Evolutionary conservation across 2,329 filamentous ascomycete species (phyloP).

Genomic region (Pseudocercospora pini-densiflorae): DNA sequence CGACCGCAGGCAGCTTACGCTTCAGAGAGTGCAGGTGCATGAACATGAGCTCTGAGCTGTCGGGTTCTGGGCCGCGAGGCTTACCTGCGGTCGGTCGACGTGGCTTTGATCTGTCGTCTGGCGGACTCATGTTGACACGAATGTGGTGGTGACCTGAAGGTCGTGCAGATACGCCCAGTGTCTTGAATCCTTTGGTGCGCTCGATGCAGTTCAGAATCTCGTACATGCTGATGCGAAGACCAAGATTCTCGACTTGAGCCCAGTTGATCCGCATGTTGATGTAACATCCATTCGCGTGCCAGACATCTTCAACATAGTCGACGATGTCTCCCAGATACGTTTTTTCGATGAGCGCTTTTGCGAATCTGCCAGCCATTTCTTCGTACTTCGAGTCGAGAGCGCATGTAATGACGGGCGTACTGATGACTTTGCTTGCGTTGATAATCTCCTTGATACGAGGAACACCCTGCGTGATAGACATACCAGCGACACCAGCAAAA

Average conservation of each 20-base stretch:
- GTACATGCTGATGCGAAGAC: conserved; percentile 74
- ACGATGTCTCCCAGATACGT: conserved; percentile 85
- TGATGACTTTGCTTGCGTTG: conserved; percentile 93
- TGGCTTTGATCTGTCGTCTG: conserved; percentile 43
- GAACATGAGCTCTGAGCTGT: conserved; percentile 67
- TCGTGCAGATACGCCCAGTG: conserved; percentile 35
- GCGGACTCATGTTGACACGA: conserved; percentile 68
- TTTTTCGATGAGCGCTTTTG: conserved; percentile 94
- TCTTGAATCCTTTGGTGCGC: conserved; percentile 81
- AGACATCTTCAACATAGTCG: conserved; percentile 82
- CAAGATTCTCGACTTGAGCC: conserved; percentile 76
- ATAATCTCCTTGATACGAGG: conserved; percentile 99
- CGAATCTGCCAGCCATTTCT: conserved; percentile 81
- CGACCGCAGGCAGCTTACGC: conserved; percentile 77
- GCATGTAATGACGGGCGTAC: conserved; percentile 90
- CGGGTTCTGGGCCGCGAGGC: conserved; percentile 37
- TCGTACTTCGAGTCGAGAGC: conserved; percentile 76
- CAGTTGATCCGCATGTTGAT: conserved; percentile 83
- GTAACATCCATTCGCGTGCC: conserved; percentile 75
- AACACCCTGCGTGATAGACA: conserved; percentile 99
- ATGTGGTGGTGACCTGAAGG: conserved; percentile 52
- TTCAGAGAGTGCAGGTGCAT: conserved; percentile 84
- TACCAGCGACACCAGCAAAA: conserved; percentile 98
- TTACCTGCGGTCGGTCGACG: conserved; percentile 47
- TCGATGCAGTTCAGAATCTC: conserved; percentile 80